Base-by-base conservation (phyloP, 2,329 filamentous ascomycete genomes). In the Orbilia brochopaga region DNA sequence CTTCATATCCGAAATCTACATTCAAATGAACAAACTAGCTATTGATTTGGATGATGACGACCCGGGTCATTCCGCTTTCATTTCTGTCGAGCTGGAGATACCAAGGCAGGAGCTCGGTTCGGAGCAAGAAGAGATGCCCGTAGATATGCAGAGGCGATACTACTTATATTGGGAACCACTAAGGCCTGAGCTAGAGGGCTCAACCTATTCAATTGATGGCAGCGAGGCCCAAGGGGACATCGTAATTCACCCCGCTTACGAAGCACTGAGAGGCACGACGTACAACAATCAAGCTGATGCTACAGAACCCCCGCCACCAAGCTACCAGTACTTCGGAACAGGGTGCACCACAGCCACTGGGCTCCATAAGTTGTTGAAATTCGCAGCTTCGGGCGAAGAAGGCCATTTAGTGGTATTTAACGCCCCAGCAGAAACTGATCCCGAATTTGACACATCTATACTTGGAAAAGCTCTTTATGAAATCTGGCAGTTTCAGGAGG, bases 231-330 rank as follows among this genome's bases (percentile, higher is more conserved):
- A n/a, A n/a, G n/a, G n/a, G 15, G 21, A 1, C 2, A 58, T 58
- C 42, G 40, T 27, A 23, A 61, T 61, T 17, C 44, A 58, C 13
- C 55, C 55, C 19, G 40, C 13, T 1, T 46, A 46, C 23, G 24
- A 58, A 17, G 37, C 37, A 8, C 23, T 58, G 4, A 15, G 7
- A 10, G 40, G 40, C 2, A 58, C 55, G 13, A 58, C 55, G 2
- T 58, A 58, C 23, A 58, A 58, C 40, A 46, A n/a, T 19, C 19
- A n/a, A 3, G 37, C 55, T 4, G 55, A 48, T 24, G 23, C 37
- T 17, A 19, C 3, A 7, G 8, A 27, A 15, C 2, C 21, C 11
- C 24, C 21, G 3, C 21, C 48, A 46, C 55, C 55, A 21, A 48
- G 37, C 6, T 58, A 58, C 21, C 40, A 32, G 17, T 27, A 46